Percentiles rank a stretch among this genome's conserved stretches.
Evolutionary conservation across 441 rosid species (phyloP).

Genomic region (Capsella rubella): DNA sequence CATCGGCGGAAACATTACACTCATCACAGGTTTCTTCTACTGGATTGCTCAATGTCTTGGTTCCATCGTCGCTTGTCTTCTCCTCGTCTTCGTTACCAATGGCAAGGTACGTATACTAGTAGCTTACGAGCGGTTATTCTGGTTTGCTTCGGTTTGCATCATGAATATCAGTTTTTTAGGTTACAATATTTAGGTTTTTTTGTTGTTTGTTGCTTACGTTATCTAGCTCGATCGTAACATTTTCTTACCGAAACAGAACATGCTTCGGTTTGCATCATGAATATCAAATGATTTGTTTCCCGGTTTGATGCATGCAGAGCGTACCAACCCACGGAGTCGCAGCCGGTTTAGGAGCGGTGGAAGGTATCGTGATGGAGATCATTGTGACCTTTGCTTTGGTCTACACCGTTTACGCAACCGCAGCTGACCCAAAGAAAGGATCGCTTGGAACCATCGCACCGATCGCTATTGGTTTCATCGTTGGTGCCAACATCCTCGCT

Average conservation of each 20-base stretch:
- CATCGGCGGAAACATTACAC: conserved; percentile 78
- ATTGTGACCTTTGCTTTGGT: conserved; percentile 79
- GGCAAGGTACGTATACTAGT: conserved; percentile 48
- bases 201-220: background rate
- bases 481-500: conserved; percentile 91
- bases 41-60: conserved; percentile 93
- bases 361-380: conserved; percentile 79
- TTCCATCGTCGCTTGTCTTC: conserved; percentile 84
- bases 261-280: too few relatives aligned
- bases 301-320: conserved; percentile 50
- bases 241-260: background rate
- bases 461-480: conserved; percentile 87
- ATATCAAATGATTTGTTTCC: background rate
- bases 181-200: background rate
- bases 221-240: background rate
- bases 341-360: conserved; percentile 64
- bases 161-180: background rate
- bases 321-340: conserved; percentile 79
- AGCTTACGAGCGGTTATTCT: background rate
- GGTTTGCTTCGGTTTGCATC: conserved; percentile 11
- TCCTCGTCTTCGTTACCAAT: conserved; percentile 68
- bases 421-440: conserved; percentile 88
- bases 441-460: conserved; percentile 83
- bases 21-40: conserved; percentile 79
- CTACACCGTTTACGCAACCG: conserved; percentile 90